Evolutionary conservation across 176 grass and related monocot species (phyloP).

Genomic region (Phoenix roebelenii): DNA sequence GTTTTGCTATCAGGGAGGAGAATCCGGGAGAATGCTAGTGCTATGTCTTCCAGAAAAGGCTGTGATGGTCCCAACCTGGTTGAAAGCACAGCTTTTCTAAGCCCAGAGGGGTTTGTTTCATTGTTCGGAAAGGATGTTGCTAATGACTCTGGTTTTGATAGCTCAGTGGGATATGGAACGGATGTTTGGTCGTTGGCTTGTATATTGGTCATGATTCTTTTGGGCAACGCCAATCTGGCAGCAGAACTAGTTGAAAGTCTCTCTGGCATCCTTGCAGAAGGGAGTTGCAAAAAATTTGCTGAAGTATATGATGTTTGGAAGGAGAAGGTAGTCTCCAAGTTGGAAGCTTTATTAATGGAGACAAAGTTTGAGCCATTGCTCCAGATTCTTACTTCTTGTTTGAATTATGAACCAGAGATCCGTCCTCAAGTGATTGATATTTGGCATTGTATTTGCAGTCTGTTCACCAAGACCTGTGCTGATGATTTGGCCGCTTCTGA

Average conservation of each 20-base stretch:
- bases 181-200: slow-evolving; percentile 80
- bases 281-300: slow-evolving; percentile 17
- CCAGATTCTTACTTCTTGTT: slow-evolving; percentile 31
- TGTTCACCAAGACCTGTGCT: slow-evolving; percentile 14
- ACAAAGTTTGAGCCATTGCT: slow-evolving; percentile 36
- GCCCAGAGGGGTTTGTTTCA: slow-evolving; percentile 36
- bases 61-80: not conserved
- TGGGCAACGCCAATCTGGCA: slow-evolving; percentile 33
- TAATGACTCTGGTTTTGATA: slow-evolving; percentile 20
- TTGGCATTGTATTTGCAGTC: slow-evolving; percentile 36
- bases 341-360: slow-evolving; percentile 42
- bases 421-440: slow-evolving; percentile 48
- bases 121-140: slow-evolving; percentile 8
- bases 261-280: slow-evolving; percentile 7
- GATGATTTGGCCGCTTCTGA: slow-evolving; percentile 31
- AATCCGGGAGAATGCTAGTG: slow-evolving; percentile 19
- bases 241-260: slow-evolving; percentile 21
- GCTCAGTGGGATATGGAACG: slow-evolving; percentile 24
- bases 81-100: slow-evolving; percentile 14
- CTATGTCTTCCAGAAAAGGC: slow-evolving; percentile 14
- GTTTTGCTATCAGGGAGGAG: slow-evolving; percentile 28
- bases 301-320: slow-evolving; percentile 62
- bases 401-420: slow-evolving; percentile 52
- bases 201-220: slow-evolving; percentile 55
- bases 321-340: slow-evolving; percentile 32